These are phyloP conservation scores for Mucor velutinosus DNA, from an alignment of 371 early-diverging fungal species.

Conservation along the genomic window DNA sequence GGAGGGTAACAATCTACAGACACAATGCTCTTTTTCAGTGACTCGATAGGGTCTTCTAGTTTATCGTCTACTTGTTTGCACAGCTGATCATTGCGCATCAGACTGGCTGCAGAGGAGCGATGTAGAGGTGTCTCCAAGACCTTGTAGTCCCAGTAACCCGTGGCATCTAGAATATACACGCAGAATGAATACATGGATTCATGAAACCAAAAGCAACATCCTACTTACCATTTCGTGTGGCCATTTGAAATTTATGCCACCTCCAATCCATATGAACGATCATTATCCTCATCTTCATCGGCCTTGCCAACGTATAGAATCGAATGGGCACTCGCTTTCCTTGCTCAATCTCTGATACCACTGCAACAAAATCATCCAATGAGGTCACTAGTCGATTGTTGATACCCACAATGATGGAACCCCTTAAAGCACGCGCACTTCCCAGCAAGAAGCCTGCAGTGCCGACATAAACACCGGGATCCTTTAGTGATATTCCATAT, in stretches of 20 bases:
- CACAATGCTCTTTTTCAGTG: constrained; percentile 46
- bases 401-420: constrained; percentile 65
- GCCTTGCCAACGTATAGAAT: constrained; percentile 66
- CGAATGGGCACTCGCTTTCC: constrained; percentile 81
- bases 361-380: constrained; percentile 76
- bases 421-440: constrained; percentile 59
- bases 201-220: too few relatives aligned
- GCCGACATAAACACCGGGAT: constrained; percentile 82
- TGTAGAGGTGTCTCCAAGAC: constrained; percentile 54
- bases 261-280: constrained; percentile 80
- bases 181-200: not conserved
- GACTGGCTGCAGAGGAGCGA: not conserved
- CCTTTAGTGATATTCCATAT: constrained; percentile 69
- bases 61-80: not conserved
- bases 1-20: constrained; percentile 72
- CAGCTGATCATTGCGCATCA: not conserved
- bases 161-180: constrained; percentile 41
- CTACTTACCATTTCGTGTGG: constrained; percentile 72
- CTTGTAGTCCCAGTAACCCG: constrained; percentile 82
- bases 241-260: constrained; percentile 81
- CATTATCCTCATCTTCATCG: constrained; percentile 71
- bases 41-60: constrained; percentile 6
- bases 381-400: constrained; percentile 72
- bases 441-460: constrained; percentile 71
- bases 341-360: constrained; percentile 67